Evolutionary conservation across 139 green algal species (phyloP).

Genomic region (Diplosphaera chodatii): DNA sequence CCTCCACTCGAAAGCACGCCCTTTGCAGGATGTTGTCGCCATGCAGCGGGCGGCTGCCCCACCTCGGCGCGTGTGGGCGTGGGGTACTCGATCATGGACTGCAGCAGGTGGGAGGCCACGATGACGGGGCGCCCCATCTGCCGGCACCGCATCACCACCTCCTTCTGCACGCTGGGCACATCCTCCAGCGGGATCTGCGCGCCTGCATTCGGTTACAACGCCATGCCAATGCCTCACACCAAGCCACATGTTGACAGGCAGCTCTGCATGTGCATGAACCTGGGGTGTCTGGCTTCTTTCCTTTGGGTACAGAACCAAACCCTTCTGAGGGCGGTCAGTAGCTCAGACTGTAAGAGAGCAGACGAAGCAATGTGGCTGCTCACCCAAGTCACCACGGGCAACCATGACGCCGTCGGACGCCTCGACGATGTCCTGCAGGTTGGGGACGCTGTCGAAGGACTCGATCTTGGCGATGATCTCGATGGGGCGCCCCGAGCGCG

Average conservation of each 20-base stretch:
- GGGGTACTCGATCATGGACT: conserved; percentile 75
- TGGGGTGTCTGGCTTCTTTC: no score
- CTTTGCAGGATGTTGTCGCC: no score
- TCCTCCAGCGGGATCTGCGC: conserved; percentile 74
- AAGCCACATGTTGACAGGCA: no score
- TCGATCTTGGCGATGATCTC: conserved; percentile 53
- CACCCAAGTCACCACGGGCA: conserved; percentile 63
- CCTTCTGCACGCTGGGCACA: conserved; percentile 75
- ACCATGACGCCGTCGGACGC: conserved; percentile 73
- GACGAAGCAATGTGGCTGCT: no score
- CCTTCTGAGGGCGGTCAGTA: no score
- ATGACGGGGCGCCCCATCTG: conserved; percentile 73
- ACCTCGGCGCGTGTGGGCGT: conserved; percentile 80
- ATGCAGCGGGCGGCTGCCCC: no score
- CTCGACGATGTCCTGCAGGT: conserved; percentile 56
- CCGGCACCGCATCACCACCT: conserved; percentile 64
- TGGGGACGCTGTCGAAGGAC: conserved; percentile 52
- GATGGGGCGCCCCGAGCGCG: conserved; percentile 23
- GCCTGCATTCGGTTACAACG: conserved; percentile 14
- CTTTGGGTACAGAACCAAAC: no score
- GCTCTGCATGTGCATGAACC: no score
- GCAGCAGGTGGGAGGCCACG: conserved; percentile 73
- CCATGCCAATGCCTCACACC: no score
- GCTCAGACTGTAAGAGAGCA: no score
- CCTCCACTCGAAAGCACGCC: no score